phyloP scores from a whole-genome alignment of 2,329 filamentous ascomycete genomes.

The Curvularia verruculosa region DNA sequence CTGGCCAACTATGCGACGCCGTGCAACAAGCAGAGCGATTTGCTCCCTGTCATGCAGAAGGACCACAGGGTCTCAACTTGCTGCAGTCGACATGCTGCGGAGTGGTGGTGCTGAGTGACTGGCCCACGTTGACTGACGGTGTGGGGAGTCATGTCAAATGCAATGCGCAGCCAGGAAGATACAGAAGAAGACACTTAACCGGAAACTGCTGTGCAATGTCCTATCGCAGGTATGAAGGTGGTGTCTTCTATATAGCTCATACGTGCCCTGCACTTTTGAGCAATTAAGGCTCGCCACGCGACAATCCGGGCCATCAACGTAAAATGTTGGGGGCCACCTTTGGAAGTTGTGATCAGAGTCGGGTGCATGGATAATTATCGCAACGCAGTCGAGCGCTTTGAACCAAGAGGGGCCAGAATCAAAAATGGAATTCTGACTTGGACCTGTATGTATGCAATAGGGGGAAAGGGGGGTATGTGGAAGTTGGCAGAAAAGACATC shows the following conservation, averaged over 20 bases:
- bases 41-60: conserved; percentile 17
- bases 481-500: conserved; percentile 12
- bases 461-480: not conserved
- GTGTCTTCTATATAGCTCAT: conserved; percentile 1
- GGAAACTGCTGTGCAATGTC: conserved; percentile 9
- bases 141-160: not conserved
- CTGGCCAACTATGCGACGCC: conserved; percentile 19
- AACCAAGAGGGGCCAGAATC: conserved; percentile 3
- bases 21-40: conserved; percentile 21
- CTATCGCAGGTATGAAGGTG: conserved; percentile 1
- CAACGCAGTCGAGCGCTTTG: conserved; percentile 2
- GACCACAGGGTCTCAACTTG: conserved; percentile 8
- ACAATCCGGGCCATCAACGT: not conserved
- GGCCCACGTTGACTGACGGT: conserved; percentile 5
- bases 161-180: conserved; percentile 1
- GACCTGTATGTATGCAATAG: conserved; percentile 4
- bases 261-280: conserved; percentile 11
- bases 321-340: conserved; percentile 9
- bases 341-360: conserved; percentile 4
- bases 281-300: conserved; percentile 15
- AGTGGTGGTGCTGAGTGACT: conserved; percentile 11
- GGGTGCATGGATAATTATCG: conserved; percentile 7
- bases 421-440: not conserved
- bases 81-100: conserved; percentile 3
- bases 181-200: conserved; percentile 7